phyloP scores from a whole-genome alignment of 805 yeast species.

The Ogataea siamensis region DNA sequence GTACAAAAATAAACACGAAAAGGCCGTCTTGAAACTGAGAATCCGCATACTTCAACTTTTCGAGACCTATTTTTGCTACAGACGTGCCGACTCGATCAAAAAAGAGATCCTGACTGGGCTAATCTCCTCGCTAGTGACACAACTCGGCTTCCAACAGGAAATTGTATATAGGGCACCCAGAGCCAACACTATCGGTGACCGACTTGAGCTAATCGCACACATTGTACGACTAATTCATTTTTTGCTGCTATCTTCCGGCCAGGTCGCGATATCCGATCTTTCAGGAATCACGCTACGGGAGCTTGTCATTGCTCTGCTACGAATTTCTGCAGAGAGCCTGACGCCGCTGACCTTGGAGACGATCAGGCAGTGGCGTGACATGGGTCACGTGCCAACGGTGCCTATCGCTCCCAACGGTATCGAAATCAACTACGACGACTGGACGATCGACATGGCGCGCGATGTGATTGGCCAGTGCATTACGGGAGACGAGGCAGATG shows the following conservation, averaged over 20 bases:
- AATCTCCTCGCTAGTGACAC: constrained; percentile 40
- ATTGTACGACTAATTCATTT: constrained; percentile 40
- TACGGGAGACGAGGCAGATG: constrained; percentile 79
- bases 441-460: constrained; percentile 65
- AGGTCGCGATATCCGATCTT: constrained; percentile 25
- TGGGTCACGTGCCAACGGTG: constrained; percentile 21
- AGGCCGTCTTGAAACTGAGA: constrained; percentile 42
- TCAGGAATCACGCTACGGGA: constrained; percentile 30
- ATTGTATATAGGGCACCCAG: constrained; percentile 44
- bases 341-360: constrained; percentile 26
- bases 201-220: constrained; percentile 41
- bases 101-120: constrained; percentile 32
- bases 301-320: constrained; percentile 30
- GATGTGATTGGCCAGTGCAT: constrained; percentile 65
- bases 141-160: constrained; percentile 50
- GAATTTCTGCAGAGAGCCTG: constrained; percentile 34
- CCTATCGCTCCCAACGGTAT: constrained; percentile 49
- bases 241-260: constrained; percentile 32
- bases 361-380: constrained; percentile 22
- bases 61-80: constrained; percentile 41
- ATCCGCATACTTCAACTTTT: constrained; percentile 46
- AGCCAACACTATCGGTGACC: constrained; percentile 35
- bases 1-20: constrained; percentile 39
- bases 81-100: constrained; percentile 21
- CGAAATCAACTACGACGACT: constrained; percentile 60